Evolutionary conservation across 2,329 filamentous ascomycete genomes (phyloP).

Genomic region (Rosellinia necatrix): DNA sequence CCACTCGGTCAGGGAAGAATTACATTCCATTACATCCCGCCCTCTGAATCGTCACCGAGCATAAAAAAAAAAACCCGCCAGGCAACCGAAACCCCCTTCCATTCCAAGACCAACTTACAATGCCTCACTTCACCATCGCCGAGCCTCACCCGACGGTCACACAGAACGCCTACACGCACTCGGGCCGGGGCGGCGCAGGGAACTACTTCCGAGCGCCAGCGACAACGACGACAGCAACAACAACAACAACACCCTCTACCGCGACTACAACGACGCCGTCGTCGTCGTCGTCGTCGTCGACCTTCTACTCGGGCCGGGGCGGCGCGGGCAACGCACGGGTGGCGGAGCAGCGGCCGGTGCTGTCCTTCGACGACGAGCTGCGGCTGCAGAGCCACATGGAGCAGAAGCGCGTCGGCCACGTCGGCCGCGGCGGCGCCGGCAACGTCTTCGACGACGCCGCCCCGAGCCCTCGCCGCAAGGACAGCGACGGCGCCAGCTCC

Average conservation of each 20-base stretch:
- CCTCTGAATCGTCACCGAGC: conserved; percentile 19
- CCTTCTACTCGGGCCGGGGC: conserved; percentile 69
- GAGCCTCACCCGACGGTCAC: conserved; percentile 54
- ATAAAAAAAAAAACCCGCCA: too few relatives aligned
- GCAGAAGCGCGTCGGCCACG: conserved; percentile 59
- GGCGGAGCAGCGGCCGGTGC: conserved; percentile 57
- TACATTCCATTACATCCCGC: too few relatives aligned
- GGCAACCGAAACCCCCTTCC: not conserved
- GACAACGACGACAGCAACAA: conserved; percentile 49
- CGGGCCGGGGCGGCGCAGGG: conserved; percentile 60
- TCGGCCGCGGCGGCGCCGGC: conserved; percentile 68
- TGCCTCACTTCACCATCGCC: conserved; percentile 51
- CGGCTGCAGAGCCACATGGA: conserved; percentile 58
- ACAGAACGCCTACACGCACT: conserved; percentile 54
- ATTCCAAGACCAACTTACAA: conserved; percentile 36
- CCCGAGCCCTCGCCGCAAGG: conserved; percentile 19
- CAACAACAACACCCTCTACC: conserved; percentile 50
- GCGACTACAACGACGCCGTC: conserved; percentile 52
- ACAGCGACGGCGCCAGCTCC: conserved; percentile 30
- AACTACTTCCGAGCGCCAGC: conserved; percentile 57
- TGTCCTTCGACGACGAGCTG: conserved; percentile 72
- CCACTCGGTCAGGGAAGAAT: too few relatives aligned
- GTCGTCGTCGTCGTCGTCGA: conserved; percentile 47
- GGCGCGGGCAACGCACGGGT: conserved; percentile 68
- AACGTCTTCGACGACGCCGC: conserved; percentile 50